Evolutionary conservation across 2,329 filamentous ascomycete genomes (phyloP).

Genomic region (Stylonectria norvegica): DNA sequence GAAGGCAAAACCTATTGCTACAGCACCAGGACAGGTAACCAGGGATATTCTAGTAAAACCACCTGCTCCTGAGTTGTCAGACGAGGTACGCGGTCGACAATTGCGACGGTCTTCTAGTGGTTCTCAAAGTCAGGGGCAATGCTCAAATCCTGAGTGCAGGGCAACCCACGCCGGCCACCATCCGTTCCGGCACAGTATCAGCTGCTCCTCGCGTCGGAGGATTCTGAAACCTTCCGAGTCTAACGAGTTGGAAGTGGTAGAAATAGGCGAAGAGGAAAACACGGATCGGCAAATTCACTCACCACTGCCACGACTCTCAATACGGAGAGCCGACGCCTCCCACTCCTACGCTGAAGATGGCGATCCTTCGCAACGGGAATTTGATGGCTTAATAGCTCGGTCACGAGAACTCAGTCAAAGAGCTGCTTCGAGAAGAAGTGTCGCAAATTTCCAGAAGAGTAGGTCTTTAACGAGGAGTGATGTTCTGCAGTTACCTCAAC

Average conservation of each 20-base stretch:
- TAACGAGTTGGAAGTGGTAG: conserved; percentile 6
- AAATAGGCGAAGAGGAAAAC: conserved; percentile 7
- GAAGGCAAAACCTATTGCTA: conserved; percentile 15
- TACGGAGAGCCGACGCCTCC: conserved; percentile 29
- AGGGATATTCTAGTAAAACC: conserved; percentile 17
- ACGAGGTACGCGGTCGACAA: conserved; percentile 28
- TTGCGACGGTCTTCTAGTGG: conserved; percentile 9
- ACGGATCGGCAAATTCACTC: background rate
- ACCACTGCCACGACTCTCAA: too few species aligned
- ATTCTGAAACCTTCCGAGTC: conserved; percentile 1
- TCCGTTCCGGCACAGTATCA: conserved; percentile 32
- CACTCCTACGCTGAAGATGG: conserved; percentile 35
- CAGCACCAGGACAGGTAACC: conserved; percentile 21
- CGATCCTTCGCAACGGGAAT: conserved; percentile 32
- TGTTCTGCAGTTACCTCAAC: background rate
- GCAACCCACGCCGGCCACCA: conserved; percentile 25
- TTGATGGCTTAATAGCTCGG: conserved; percentile 32
- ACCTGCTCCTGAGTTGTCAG: conserved; percentile 24
- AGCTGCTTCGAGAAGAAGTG: conserved; percentile 2
- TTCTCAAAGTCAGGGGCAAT: conserved; percentile 18
- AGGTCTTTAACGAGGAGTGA: conserved; percentile 1
- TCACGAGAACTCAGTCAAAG: conserved; percentile 4
- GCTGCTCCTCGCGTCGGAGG: conserved; percentile 23
- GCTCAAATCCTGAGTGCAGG: conserved; percentile 29
- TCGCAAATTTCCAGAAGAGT: too few species aligned